Percentiles rank a stretch among this genome's conserved stretches.
Conservation (phyloP, 2,329 filamentous ascomycete genomes). For the Colletotrichum horii region DNA sequence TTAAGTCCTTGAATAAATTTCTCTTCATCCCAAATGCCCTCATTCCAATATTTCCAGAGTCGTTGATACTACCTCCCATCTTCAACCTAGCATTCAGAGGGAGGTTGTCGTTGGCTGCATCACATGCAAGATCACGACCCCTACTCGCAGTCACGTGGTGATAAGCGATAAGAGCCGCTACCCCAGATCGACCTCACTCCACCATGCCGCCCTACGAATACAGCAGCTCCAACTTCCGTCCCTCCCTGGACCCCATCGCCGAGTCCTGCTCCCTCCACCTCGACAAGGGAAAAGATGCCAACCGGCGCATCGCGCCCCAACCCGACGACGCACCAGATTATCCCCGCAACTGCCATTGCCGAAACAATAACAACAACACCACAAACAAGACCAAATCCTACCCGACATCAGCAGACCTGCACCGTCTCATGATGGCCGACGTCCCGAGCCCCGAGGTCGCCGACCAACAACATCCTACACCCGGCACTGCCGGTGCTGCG, state of each 20-base stretch:
- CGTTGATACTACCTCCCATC: not conserved
- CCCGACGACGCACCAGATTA: not conserved
- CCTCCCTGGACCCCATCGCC: slow-evolving; percentile 9
- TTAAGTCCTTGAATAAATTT: no score
- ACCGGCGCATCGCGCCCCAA: not conserved
- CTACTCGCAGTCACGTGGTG: slow-evolving; percentile 13
- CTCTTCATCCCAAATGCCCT: not conserved
- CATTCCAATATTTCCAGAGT: accelerated
- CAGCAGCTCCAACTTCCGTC: slow-evolving; percentile 4
- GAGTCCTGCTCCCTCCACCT: not conserved
- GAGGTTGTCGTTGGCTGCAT: not conserved
- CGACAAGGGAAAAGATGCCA: slow-evolving; percentile 9
- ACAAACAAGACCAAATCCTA: not conserved
- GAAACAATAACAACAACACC: not conserved
- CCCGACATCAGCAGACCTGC: not conserved
- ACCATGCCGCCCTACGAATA: slow-evolving; percentile 18
- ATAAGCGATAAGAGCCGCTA: slow-evolving; percentile 15
- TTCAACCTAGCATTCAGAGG: not conserved
- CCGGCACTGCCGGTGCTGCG: not conserved
- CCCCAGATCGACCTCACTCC: slow-evolving; percentile 2
- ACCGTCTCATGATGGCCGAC: slow-evolving; percentile 18
- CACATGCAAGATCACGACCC: slow-evolving; percentile 15
- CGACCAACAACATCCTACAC: not conserved
- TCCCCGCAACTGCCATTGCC: not conserved
- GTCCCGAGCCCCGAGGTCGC: not conserved